Conservation (phyloP, 306 rosid genomes). For the cucumber (Cucumis sativus) region DNA sequence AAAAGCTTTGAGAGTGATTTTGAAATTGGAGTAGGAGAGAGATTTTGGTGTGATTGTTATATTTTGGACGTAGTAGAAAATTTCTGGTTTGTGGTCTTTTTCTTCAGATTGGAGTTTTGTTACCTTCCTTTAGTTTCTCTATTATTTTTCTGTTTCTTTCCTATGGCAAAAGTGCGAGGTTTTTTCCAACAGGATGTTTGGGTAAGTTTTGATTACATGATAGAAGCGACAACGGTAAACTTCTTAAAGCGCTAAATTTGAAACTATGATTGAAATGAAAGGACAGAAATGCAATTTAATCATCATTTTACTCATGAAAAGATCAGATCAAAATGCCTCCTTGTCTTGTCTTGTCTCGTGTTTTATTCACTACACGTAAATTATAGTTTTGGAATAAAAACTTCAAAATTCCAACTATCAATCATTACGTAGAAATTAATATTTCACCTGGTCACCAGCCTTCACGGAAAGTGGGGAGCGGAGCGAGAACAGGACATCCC, state of each 20-base stretch:
- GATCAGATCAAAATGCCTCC: neutral
- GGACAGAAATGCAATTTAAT: neutral
- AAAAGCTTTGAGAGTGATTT: too few species aligned
- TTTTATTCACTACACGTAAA: neutral
- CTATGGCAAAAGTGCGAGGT: too few species aligned
- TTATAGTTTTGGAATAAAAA: neutral
- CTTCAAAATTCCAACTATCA: neutral
- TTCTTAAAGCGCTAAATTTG: neutral
- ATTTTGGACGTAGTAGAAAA: too few species aligned
- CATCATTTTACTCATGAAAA: neutral
- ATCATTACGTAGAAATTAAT: neutral
- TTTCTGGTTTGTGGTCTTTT: too few species aligned
- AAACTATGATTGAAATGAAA: neutral
- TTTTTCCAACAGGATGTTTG: neutral
- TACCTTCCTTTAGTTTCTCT: too few species aligned
- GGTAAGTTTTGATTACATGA: neutral
- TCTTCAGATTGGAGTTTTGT: too few species aligned
- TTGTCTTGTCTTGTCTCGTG: neutral
- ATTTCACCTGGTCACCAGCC: slow-evolving; percentile 76
- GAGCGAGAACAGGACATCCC: slow-evolving; percentile 74
- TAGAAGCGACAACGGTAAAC: neutral
- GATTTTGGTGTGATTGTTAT: too few species aligned
- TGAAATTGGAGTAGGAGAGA: too few species aligned
- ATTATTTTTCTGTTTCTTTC: too few species aligned
- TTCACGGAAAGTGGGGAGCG: slow-evolving; percentile 70